Evolutionary conservation across 441 rosid species (phyloP).

Genomic region (Pelargonium hybrid): DNA sequence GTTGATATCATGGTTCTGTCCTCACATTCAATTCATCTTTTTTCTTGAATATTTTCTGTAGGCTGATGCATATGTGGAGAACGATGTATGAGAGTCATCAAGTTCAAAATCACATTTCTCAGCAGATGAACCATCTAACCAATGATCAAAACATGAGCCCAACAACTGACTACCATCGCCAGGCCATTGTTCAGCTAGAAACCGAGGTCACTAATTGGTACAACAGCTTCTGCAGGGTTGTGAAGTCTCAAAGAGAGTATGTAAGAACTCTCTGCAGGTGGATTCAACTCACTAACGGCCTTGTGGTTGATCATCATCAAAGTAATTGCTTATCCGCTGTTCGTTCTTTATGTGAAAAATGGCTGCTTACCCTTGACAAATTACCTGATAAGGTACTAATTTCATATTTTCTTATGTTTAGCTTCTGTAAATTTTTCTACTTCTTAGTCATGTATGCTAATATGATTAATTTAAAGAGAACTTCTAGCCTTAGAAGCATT

Average conservation of each 20-base stretch:
- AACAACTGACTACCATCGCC: slow-evolving; percentile 59
- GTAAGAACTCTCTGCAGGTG: slow-evolving; percentile 56
- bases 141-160: slow-evolving; percentile 39
- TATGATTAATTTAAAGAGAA: background rate
- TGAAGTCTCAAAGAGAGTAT: slow-evolving; percentile 57
- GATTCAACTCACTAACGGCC: slow-evolving; percentile 55
- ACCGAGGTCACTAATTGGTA: slow-evolving; percentile 38
- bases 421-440: background rate
- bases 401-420: background rate
- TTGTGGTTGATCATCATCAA: slow-evolving; percentile 40
- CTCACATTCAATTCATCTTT: slow-evolving; percentile 6
- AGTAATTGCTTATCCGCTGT: slow-evolving; percentile 39
- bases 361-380: slow-evolving; percentile 57
- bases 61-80: slow-evolving; percentile 69
- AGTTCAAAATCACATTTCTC: slow-evolving; percentile 67
- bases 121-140: slow-evolving; percentile 50
- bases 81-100: slow-evolving; percentile 74
- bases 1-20: slow-evolving; percentile 4
- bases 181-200: slow-evolving; percentile 68
- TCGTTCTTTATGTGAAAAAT: slow-evolving; percentile 55
- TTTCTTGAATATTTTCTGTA: slow-evolving; percentile 20
- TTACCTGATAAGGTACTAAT: slow-evolving; percentile 69
- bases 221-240: slow-evolving; percentile 62
- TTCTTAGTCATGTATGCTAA: background rate
- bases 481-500: background rate